Base-by-base conservation (phyloP, 495 filamentous ascomycete genomes). In the Lasiosphaeriaceae sp. region DNA sequence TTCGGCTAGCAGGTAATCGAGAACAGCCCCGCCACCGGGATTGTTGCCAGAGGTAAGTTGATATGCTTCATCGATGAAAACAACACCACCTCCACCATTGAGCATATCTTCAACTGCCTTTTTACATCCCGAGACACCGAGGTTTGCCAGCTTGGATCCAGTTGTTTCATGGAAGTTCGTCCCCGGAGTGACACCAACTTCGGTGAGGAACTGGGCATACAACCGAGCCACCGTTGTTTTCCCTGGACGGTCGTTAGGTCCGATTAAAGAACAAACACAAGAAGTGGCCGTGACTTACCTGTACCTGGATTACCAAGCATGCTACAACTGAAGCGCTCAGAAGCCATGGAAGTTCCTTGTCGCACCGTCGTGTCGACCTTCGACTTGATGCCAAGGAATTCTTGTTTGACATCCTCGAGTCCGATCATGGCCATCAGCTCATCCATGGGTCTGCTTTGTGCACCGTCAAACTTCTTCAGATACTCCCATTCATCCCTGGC, bases 201-300 rank as follows among this genome's bases (percentile, higher is more conserved):
- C 76, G 0, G 80, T 71, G 2, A 93, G 67, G 54, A 92, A 86
- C 44, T 83, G 79, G 6, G 84, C 88, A 56, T 92, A 95, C 0
- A 89, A 67, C 6, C 88, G 78, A n/a, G 89, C 89, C 14, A 92
- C 84, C 0, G 89, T 93, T 0, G 90, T 93, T 74, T 93, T 95
- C 1, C 86, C 86, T 87, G 50, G 19, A 0, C 26, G 34, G 1
- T n/a, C 50, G 23, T 35, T 23, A 46, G 46, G 37, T 17, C n/a
- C 24, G 12, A n/a, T 31, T 7, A 8, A 19, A 2, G 39, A 21
- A 26, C 21, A 16, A 9, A 26, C 49, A 8, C 29, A 46, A 35
- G 11, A 46, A 21, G 31, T 50, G 9, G 26, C 26, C 3, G 26
- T 9, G 26, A 54, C 71, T 52, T 71, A 84, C 89, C 89, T 51